Percentiles rank a stretch among this genome's conserved stretches.
Evolutionary conservation across 2,329 filamentous ascomycete genomes (phyloP).

Genomic region (Elsinoe australis): DNA sequence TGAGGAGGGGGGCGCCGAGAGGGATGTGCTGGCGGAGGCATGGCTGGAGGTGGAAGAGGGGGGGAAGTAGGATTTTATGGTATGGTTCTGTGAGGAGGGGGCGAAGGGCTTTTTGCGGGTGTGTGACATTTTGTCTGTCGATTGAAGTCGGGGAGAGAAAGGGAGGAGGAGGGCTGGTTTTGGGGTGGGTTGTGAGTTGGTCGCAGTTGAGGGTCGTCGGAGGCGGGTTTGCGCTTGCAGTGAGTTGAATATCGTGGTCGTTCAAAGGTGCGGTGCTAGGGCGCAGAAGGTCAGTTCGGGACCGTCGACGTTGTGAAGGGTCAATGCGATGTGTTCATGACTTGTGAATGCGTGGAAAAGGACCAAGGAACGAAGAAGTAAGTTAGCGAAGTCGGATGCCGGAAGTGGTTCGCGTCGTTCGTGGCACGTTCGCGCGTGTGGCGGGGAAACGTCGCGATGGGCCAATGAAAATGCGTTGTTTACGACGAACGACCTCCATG

Average conservation of each 20-base stretch:
- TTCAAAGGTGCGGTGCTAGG: background rate
- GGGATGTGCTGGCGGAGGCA: background rate
- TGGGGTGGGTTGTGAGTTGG: background rate
- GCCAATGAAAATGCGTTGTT: too few species aligned
- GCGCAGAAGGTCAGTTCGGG: background rate
- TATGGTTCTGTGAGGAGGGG: constrained; percentile 35
- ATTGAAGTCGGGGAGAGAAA: background rate
- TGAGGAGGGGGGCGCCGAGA: constrained; percentile 3
- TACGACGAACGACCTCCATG: too few species aligned
- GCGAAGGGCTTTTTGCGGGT: constrained; percentile 39
- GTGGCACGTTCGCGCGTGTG: too few species aligned
- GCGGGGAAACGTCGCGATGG: too few species aligned
- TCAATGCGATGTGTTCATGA: constrained; percentile 8
- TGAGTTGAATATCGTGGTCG: background rate
- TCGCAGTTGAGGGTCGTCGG: background rate
- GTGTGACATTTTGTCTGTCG: constrained; percentile 21
- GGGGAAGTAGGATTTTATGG: constrained; percentile 39
- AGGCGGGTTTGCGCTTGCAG: too few species aligned
- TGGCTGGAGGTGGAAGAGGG: constrained; percentile 22
- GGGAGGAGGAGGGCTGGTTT: background rate
- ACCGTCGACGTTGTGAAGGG: background rate
- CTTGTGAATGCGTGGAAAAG: too few species aligned
- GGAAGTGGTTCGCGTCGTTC: too few species aligned
- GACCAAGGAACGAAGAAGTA: too few species aligned
- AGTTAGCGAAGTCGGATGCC: too few species aligned